Evolutionary conservation across 1,139 yeast species (phyloP).

Genomic region (Arxiozyma telluris): DNA sequence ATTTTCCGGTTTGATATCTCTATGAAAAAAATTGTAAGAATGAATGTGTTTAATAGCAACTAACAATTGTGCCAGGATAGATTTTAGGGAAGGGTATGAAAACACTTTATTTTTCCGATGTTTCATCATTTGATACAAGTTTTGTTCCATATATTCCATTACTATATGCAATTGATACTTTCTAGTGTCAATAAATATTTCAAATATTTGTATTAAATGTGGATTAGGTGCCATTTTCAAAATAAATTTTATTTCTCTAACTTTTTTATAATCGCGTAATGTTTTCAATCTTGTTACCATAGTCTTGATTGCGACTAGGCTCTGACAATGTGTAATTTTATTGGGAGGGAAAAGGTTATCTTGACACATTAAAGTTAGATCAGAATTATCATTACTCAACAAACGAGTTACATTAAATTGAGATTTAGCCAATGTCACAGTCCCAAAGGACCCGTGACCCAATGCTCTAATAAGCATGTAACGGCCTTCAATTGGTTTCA

Average conservation of each 20-base stretch:
- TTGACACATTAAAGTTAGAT: conserved; percentile 38
- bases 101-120: conserved; percentile 45
- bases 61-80: conserved; percentile 62
- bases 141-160: conserved; percentile 85
- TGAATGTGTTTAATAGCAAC: conserved; percentile 81
- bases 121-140: conserved; percentile 63
- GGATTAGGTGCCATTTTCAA: conserved; percentile 62
- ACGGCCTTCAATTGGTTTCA: conserved; percentile 37
- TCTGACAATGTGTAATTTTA: conserved; percentile 29
- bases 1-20: conserved; percentile 92
- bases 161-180: conserved; percentile 61
- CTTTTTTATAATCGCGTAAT: conserved; percentile 49
- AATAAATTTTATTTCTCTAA: conserved; percentile 71
- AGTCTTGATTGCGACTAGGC: conserved; percentile 76
- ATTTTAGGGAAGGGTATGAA: conserved; percentile 49
- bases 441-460: conserved; percentile 76
- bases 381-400: conserved; percentile 1
- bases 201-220: conserved; percentile 63
- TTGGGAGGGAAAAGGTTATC: conserved; percentile 25
- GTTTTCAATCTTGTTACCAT: conserved; percentile 49
- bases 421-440: conserved; percentile 55
- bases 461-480: conserved; percentile 46
- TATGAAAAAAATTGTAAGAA: conserved; percentile 61
- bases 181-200: conserved; percentile 61
- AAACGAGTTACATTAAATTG: conserved; percentile 19